A percentile compares a stretch with the other conserved stretches of the same genome.
phyloP scores from a whole-genome alignment of 306 rosid genomes.

The Gillenia trifoliata region DNA sequence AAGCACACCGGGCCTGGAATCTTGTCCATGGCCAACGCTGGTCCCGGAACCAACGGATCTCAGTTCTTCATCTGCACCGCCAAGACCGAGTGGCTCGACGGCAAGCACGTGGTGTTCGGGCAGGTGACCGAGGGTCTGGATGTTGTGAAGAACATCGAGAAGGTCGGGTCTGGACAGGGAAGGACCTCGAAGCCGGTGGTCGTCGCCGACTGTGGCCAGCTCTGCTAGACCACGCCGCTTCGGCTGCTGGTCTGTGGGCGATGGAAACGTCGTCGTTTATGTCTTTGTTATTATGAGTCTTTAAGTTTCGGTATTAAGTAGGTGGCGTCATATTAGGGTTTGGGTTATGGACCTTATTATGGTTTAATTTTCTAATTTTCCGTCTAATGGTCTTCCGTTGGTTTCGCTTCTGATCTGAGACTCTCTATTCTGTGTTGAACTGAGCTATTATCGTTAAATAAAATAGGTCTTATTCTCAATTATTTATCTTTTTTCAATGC shows the following conservation, averaged over 20 bases:
- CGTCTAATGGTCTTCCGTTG: background rate
- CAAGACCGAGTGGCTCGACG: conserved; percentile 89
- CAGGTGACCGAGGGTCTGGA: conserved; percentile 63
- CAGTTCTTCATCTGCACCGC: conserved; percentile 91
- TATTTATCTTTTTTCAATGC: background rate
- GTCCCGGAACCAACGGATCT: conserved; percentile 87
- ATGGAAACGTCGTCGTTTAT: background rate
- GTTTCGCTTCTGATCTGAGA: background rate
- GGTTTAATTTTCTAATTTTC: background rate
- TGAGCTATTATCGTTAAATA: conserved; percentile 12
- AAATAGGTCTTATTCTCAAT: background rate
- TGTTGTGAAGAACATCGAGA: conserved; percentile 63
- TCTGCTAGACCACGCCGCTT: conserved; percentile 31
- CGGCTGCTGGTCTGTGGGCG: background rate
- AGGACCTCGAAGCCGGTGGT: conserved; percentile 54
- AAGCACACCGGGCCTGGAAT: conserved; percentile 89
- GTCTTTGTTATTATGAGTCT: background rate
- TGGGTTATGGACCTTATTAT: background rate
- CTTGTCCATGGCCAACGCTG: conserved; percentile 86
- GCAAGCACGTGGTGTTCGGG: conserved; percentile 91
- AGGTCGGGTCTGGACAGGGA: conserved; percentile 68
- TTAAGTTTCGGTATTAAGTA: background rate
- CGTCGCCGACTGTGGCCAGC: conserved; percentile 77
- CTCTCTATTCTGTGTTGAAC: background rate
- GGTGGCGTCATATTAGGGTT: background rate